These are phyloP conservation scores for Petasospora fabianii DNA, from an alignment of 1,139 yeast species.

Conservation along the genomic window DNA sequence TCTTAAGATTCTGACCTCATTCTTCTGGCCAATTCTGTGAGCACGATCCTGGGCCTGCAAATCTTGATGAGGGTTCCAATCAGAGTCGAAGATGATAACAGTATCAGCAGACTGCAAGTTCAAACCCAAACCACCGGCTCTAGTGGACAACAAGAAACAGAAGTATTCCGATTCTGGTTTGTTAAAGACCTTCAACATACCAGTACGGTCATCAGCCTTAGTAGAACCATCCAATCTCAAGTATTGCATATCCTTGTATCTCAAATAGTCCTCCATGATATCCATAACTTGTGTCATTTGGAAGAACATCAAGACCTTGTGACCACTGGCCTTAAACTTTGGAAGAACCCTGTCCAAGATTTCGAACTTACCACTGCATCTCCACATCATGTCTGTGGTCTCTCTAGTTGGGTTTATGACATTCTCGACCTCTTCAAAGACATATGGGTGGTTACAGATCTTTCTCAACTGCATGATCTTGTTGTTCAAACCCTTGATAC, in stretches of 20 bases:
- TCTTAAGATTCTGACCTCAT: constrained; percentile 77
- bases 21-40: constrained; percentile 86
- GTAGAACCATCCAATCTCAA: constrained; percentile 81
- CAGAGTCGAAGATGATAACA: constrained; percentile 82
- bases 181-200: constrained; percentile 64
- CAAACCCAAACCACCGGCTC: constrained; percentile 89
- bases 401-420: constrained; percentile 72
- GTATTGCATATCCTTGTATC: constrained; percentile 61
- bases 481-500: constrained; percentile 79
- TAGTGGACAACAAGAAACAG: constrained; percentile 74
- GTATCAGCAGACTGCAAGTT: constrained; percentile 88
- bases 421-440: constrained; percentile 90
- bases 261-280: constrained; percentile 80
- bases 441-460: constrained; percentile 97
- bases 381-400: constrained; percentile 72
- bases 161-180: constrained; percentile 70
- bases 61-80: constrained; percentile 93
- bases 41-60: constrained; percentile 90
- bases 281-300: constrained; percentile 92
- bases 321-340: constrained; percentile 70
- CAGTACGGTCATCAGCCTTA: constrained; percentile 78
- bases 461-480: constrained; percentile 95
- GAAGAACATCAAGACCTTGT: constrained; percentile 77
- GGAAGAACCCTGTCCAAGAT: constrained; percentile 71
- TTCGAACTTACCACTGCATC: constrained; percentile 77